Evolutionary conservation across 2,329 filamentous ascomycete genomes (phyloP), one percentile per base, ranked within the genome.

Genomic region (Cladophialophora yegresii): DNA sequence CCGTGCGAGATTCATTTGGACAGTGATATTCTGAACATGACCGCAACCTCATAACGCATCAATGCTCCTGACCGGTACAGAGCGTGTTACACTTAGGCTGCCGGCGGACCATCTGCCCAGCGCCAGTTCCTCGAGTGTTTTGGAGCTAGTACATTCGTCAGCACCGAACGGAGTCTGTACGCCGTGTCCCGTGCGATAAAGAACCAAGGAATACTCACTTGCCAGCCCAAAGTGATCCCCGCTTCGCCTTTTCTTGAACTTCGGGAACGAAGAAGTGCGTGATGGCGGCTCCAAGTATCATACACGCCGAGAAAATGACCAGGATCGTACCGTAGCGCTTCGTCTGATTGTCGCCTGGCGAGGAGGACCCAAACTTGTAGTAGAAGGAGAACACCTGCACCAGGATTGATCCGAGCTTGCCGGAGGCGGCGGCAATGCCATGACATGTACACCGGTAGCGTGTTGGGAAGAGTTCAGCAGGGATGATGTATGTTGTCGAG

Each of bases 381-480:
- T 79, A 78, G 0, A 74, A 71, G 0, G 74, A 76, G 57, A 79
- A 76, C 23, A 79, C 58, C 62, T 79, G 77, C 22, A 79, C 76
- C 13, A 78, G 71, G 57, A 79, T 76, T 3, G 82, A 82, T 20
- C 83, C 83, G 0, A 85, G 72, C 70, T 85, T 85, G 3, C 83
- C 83, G 1, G 77, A 72, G 0, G 78, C 83, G n/a, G 83, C 83
- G 30, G 79, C 78, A 64, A 85, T 79, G 22, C 83, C 83, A 70
- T 85, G 81, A 64, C 80, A 82, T 0, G 81, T 82, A 58, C 78
- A 82, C 20, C 83, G 79, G 69, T 84, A 85, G 20, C 80, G 77
- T 0, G 83, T 85, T 3, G 83, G 83, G 67, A 85, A 85, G 58
- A 84, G 78, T 66, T 85, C 83, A 12, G 82, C 82, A n/a, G 83